Evolutionary conservation across 2,329 filamentous ascomycete species (phyloP).

Genomic region (Aspergillus ruber): DNA sequence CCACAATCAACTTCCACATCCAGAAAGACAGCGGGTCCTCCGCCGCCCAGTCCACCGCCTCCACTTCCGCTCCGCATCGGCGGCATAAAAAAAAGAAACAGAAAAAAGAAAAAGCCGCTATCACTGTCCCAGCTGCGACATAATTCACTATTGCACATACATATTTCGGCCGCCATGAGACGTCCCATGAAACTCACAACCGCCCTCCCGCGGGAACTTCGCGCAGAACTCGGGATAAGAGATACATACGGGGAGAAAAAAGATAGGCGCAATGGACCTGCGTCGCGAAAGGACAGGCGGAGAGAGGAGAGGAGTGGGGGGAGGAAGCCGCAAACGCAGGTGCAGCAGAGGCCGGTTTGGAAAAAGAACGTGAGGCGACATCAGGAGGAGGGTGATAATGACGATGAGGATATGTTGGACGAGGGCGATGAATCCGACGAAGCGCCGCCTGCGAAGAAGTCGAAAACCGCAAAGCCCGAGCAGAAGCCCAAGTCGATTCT

Average conservation of each 20-base stretch:
- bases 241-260: conserved; percentile 30
- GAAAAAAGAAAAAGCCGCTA: no score
- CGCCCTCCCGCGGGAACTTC: conserved; percentile 33
- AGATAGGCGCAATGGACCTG: conserved; percentile 22
- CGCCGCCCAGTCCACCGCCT: conserved; percentile 11
- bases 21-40: conserved; percentile 8
- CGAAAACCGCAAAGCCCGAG: conserved; percentile 16
- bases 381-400: no score
- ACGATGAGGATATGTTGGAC: conserved; percentile 8
- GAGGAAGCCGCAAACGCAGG: conserved; percentile 46
- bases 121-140: background rate
- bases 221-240: conserved; percentile 35
- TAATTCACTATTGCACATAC: background rate
- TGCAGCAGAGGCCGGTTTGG: conserved; percentile 6
- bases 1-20: conserved; percentile 1
- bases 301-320: conserved; percentile 56
- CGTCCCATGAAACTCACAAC: conserved; percentile 37
- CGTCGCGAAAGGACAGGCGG: conserved; percentile 57
- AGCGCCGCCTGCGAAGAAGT: conserved; percentile 11
- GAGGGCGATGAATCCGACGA: conserved; percentile 17
- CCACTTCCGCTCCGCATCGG: conserved; percentile 13
- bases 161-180: conserved; percentile 23
- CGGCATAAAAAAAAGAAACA: conserved; percentile 12
- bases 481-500: conserved; percentile 28
- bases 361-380: conserved; percentile 4